A percentile compares a stretch with the other conserved stretches of the same genome.
These are phyloP conservation scores for Hysterium pulicare DNA, from an alignment of 2,329 filamentous ascomycete species.

Conservation along the genomic window DNA sequence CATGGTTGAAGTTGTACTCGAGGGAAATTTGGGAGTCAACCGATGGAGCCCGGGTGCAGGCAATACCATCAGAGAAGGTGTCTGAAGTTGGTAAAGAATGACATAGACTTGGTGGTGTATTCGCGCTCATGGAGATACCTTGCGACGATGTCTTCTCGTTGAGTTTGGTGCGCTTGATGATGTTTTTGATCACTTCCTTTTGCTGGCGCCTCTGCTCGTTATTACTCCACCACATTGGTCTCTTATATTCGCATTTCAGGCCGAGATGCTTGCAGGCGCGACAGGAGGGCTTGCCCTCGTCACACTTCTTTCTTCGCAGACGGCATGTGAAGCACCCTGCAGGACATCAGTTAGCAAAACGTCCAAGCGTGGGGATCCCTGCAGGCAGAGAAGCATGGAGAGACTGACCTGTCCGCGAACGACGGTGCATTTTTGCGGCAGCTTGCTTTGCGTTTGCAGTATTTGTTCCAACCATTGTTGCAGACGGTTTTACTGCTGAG, in stretches of 20 bases:
- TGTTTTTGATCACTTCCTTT: constrained; percentile 94
- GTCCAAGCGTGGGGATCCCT: constrained; percentile 35
- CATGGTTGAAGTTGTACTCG: constrained; percentile 65
- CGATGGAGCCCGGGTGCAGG: constrained; percentile 67
- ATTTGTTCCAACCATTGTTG: constrained; percentile 48
- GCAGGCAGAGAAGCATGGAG: constrained; percentile 24
- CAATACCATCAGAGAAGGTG: constrained; percentile 71
- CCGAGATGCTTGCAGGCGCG: constrained; percentile 68
- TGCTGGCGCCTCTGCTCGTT: constrained; percentile 78
- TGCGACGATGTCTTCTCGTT: constrained; percentile 76
- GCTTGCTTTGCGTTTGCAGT: constrained; percentile 53
- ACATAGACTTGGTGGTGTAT: constrained; percentile 74
- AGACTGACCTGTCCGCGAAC: constrained; percentile 85
- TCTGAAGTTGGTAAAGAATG: constrained; percentile 80
- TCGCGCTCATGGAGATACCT: constrained; percentile 45
- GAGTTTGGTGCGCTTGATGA: constrained; percentile 96
- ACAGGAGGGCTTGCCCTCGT: constrained; percentile 63
- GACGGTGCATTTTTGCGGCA: constrained; percentile 84
- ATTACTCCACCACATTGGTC: constrained; percentile 97
- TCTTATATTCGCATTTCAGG: constrained; percentile 90
- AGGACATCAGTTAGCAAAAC: constrained; percentile 33
- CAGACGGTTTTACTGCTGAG: constrained; percentile 39
- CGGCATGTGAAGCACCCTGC: constrained; percentile 66
- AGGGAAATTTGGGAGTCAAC: constrained; percentile 74
- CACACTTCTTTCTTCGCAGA: constrained; percentile 66